Base-by-base conservation (phyloP, 805 yeast species). In the Jamesozyma jinghongensis region DNA sequence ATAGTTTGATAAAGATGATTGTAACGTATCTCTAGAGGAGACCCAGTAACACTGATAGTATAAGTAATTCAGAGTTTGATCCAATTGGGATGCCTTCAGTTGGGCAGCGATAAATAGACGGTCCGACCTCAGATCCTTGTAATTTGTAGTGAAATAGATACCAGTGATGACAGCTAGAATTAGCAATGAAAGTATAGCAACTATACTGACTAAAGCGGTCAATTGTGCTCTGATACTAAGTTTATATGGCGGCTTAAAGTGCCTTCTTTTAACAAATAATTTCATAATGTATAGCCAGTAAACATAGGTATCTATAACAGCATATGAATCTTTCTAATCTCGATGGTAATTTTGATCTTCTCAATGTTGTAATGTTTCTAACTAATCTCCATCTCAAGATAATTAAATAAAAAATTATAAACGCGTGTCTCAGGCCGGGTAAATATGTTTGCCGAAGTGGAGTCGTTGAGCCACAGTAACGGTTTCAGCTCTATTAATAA, bases 181-280 rank as follows among this genome's bases (percentile, higher is more conserved):
- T 22, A 81, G 68, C 36, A 87, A 67, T 1, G 94, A 83, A 40
- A 80, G 64, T 30, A 81, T 63, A 10, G 90, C 79, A 31, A 84
- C 81, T 40, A 80, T 62, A 40, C 82, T 67, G 47, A 85, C 94
- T 25, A 85, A 64, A 4, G 75, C 70, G 38, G 83, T 79, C 38
- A 85, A 74, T 65, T 85, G 94, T 19, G 85, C 77, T 52, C 86
- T 65, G 42, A 85, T 77, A 33, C 90, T 82, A 34, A 85, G 66
- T 41, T 74, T 71, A 32, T 74, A 58, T 5, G 66, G 66, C n/a
- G 60, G 56, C 33, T 47, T 50, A 14, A 42, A 36, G 13, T 33
- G 34, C 17, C 34, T 33, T 25, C 29, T 34, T 8, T 11, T 16
- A 19, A 14, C 25, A 25, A 7, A 25, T 18, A 7, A 11, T 19